Base-by-base conservation (phyloP, 2,329 filamentous ascomycete species). In the Xylariaceae sp. region DNA sequence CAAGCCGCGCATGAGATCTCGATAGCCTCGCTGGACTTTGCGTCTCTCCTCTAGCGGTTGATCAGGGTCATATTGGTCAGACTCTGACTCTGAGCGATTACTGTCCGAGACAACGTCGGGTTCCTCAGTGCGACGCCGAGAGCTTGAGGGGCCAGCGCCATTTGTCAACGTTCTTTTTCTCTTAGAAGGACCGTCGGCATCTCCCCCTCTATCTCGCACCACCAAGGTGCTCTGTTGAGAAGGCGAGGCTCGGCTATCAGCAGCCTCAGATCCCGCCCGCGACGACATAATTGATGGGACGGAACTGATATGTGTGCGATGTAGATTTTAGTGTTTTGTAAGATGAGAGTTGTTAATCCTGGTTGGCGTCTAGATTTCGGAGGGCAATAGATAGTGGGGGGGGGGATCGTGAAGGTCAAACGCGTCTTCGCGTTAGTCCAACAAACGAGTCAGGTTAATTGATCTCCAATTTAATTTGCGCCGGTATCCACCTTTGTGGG, bases 11-110 rank as follows among this genome's bases (percentile, higher is more conserved):
- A 73, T 76, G n/a, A 95, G 75, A 43, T 85, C 82, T 59, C 91
- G 81, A 55, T 91, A 78, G 7, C 78, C 80, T 54, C 83, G 83
- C 56, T 91, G 87, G 35, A 95, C 74, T 51, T 77, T 73, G 29
- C 91, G 80, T 41, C 90, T 83, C 70, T 91, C 81, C 43, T 87
- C 81, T 9, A 87, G 76, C 54, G 89, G 79, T 68, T 96, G 92
- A 57, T 95, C 85, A 0, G 91, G 91, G 66, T 96, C 88, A 70
- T 91, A 95, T 4, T 77, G 74, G 26, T 80, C 76, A 26, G 57
- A 56, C 29, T 60, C 63, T 19, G 19, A 19, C 19, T 19, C 19
- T 19, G 19, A 19, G 19, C 19, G 19, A 26, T 60, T 63, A 8
- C 54, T 56, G 7, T 56, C 57, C 9, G 32, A 40, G 39, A 60